Conservation (phyloP, 2,329 filamentous ascomycete genomes). For the Penicillium olsonii region DNA sequence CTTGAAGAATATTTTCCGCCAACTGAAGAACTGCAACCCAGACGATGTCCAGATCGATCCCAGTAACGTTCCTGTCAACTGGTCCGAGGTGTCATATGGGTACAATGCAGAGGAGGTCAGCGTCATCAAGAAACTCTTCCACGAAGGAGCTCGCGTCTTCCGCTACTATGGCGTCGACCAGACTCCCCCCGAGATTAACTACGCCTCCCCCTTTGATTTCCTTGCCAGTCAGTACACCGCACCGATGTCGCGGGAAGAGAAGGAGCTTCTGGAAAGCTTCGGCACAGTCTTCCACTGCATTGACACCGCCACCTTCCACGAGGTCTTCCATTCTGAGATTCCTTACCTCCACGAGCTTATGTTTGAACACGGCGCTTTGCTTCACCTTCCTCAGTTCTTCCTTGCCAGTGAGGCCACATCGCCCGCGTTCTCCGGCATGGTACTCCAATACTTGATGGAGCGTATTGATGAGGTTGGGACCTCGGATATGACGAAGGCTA, state of each 20-base stretch:
- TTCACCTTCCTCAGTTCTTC: conserved; percentile 97
- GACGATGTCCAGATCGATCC: conserved; percentile 68
- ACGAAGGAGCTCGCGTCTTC: conserved; percentile 94
- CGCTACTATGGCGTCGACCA: conserved; percentile 94
- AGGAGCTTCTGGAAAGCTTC: conserved; percentile 95
- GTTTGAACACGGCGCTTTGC: conserved; percentile 89
- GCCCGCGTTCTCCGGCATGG: conserved; percentile 96
- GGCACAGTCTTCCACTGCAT: conserved; percentile 98
- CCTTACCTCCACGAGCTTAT: conserved; percentile 96
- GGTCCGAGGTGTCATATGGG: conserved; percentile 92
- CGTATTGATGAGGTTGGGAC: conserved; percentile 93
- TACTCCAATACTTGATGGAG: conserved; percentile 95
- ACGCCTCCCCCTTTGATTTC: conserved; percentile 82
- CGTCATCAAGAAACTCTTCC: conserved; percentile 95
- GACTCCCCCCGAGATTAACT: conserved; percentile 68
- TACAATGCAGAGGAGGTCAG: conserved; percentile 97
- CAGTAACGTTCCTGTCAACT: conserved; percentile 79
- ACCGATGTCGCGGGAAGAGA: conserved; percentile 92
- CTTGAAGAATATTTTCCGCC: conserved; percentile 94
- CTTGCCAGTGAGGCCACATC: conserved; percentile 98
- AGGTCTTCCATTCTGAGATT: conserved; percentile 97
- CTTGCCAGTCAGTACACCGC: conserved; percentile 95
- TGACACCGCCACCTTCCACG: conserved; percentile 96
- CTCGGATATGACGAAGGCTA: conserved; percentile 86
- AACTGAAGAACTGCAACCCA: conserved; percentile 86